These are phyloP conservation scores for Decorospora gaudefroyi DNA, from an alignment of 2,329 filamentous ascomycete species.

Conservation along the genomic window DNA sequence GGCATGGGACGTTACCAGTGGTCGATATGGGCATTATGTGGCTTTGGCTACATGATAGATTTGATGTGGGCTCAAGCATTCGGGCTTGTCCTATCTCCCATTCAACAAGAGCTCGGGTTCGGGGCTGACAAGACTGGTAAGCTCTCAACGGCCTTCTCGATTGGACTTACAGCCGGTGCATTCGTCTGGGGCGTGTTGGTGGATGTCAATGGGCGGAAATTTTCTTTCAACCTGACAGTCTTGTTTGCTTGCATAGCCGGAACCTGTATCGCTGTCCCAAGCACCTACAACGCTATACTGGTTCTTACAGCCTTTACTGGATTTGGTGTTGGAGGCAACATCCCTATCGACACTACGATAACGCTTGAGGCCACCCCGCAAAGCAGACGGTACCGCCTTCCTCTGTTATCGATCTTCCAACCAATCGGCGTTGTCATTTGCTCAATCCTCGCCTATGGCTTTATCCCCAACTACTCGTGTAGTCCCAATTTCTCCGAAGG, in stretches of 20 bases:
- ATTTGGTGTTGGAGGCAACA: constrained; percentile 59
- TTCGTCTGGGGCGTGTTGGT: constrained; percentile 62
- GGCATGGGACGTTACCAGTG: constrained; percentile 61
- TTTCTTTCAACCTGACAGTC: constrained; percentile 63
- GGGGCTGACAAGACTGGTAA: constrained; percentile 52
- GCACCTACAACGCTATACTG: constrained; percentile 57
- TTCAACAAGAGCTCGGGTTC: constrained; percentile 63
- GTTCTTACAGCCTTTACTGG: constrained; percentile 60
- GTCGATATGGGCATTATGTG: constrained; percentile 59
- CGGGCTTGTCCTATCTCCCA: constrained; percentile 58
- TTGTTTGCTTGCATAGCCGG: constrained; percentile 61
- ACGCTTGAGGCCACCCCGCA: constrained; percentile 61
- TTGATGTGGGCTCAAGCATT: constrained; percentile 64
- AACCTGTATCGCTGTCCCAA: constrained; percentile 56
- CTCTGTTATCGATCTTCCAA: constrained; percentile 60
- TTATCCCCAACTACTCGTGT: constrained; percentile 58
- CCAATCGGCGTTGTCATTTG: constrained; percentile 60
- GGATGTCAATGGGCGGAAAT: constrained; percentile 58
- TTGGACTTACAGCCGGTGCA: constrained; percentile 60
- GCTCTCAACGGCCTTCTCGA: constrained; percentile 60
- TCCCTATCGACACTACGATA: constrained; percentile 61
- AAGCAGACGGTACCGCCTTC: constrained; percentile 58
- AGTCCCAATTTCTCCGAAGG: constrained; percentile 56
- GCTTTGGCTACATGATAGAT: constrained; percentile 61
- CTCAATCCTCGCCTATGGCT: constrained; percentile 58